phyloP scores from a whole-genome alignment of 2,329 filamentous ascomycete genomes.

The Paramyrothecium sp. region DNA sequence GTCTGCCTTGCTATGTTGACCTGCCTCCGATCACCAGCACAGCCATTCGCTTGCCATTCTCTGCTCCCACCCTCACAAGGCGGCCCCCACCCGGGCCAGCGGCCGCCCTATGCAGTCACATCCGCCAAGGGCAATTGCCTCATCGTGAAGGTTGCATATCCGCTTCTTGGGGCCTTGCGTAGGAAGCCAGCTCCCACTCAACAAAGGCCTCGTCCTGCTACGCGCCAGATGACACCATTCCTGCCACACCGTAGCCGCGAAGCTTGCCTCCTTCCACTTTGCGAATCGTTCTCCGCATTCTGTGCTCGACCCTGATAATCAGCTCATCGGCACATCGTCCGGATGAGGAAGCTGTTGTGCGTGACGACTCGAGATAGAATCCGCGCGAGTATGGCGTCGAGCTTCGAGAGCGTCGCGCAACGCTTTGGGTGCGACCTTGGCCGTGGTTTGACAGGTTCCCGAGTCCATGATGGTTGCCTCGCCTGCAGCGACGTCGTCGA shows the following conservation, averaged over 20 bases:
- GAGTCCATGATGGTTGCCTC: background rate
- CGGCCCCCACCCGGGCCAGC: background rate
- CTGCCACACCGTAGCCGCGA: background rate
- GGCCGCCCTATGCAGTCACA: too few relatives aligned
- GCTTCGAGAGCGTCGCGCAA: too few relatives aligned
- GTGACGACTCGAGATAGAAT: background rate
- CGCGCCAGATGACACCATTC: background rate
- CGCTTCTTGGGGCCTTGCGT: background rate
- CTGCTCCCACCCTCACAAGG: background rate
- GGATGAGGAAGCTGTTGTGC: slow-evolving; percentile 15
- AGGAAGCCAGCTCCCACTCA: background rate
- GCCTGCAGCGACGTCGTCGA: background rate
- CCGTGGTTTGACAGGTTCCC: background rate
- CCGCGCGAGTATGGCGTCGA: too few relatives aligned
- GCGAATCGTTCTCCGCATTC: slow-evolving; percentile 11
- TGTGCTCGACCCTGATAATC: background rate
- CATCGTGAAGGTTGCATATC: background rate
- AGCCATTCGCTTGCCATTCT: too few relatives aligned
- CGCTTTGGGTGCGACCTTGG: too few relatives aligned
- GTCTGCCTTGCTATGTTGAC: too few relatives aligned
- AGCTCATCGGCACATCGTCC: background rate
- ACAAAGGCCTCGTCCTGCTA: background rate
- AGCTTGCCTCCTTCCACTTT: slow-evolving; percentile 18
- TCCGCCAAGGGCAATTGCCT: background rate
- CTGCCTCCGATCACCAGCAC: too few relatives aligned